These are phyloP conservation scores for Cutaneotrichosporon cavernicola DNA, from an alignment of 1,284 basidiomycete species.

Conservation along the genomic window DNA sequence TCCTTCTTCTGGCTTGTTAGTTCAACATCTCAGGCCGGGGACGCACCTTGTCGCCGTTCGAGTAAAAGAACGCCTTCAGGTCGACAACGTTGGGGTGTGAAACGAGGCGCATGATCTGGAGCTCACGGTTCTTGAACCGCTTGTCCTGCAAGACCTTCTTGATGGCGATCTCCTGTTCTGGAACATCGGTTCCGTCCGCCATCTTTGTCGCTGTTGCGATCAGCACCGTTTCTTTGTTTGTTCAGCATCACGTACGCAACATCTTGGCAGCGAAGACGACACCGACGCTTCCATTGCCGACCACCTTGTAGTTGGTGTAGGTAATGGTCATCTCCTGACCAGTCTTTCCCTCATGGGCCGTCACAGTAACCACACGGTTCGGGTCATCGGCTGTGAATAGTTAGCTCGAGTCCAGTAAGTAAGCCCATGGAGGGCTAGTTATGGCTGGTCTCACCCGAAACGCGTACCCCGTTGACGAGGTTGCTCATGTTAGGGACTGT, in stretches of 20 bases:
- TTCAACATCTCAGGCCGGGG: not conserved
- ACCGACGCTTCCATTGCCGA: slow-evolving; percentile 97
- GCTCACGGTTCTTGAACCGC: slow-evolving; percentile 99
- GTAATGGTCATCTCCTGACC: slow-evolving; percentile 83
- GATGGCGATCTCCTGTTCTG: slow-evolving; percentile 89
- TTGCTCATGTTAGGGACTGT: slow-evolving; percentile 20
- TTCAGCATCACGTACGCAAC: slow-evolving; percentile 42
- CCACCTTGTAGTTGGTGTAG: slow-evolving; percentile 97
- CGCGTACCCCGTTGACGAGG: slow-evolving; percentile 80
- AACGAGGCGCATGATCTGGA: slow-evolving; percentile 99
- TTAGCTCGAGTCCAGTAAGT: not conserved
- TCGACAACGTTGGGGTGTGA: slow-evolving; percentile 98
- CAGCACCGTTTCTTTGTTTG: slow-evolving; percentile 1
- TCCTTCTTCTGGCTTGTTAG: slow-evolving; percentile 65
- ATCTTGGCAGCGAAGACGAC: slow-evolving; percentile 82
- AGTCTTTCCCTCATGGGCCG: slow-evolving; percentile 90
- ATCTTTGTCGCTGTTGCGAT: slow-evolving; percentile 35
- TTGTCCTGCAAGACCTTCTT: slow-evolving; percentile 99
- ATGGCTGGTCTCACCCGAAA: slow-evolving; percentile 67
- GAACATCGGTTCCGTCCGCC: slow-evolving; percentile 57
- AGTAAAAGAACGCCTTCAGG: slow-evolving; percentile 97
- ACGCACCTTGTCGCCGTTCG: slow-evolving; percentile 92
- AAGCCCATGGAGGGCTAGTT: not conserved
- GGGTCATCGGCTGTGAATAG: slow-evolving; percentile 70
- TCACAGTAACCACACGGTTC: slow-evolving; percentile 88